Conservation (phyloP, 768 basidiomycete species). For the Cyathus striatus region DNA sequence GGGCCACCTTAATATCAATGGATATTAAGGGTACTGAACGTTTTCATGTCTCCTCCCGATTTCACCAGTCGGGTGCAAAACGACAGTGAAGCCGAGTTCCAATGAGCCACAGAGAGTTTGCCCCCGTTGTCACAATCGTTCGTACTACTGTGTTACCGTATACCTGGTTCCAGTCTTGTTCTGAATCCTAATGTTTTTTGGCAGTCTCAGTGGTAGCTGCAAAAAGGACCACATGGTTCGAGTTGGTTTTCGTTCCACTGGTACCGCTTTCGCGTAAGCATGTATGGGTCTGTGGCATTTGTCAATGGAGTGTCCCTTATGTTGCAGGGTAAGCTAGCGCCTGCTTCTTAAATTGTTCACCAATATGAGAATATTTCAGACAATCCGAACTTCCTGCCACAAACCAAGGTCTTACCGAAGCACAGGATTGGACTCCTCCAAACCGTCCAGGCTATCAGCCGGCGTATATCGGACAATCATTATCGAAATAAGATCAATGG, state of each 20-base stretch:
- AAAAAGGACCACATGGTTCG: conserved; percentile 69
- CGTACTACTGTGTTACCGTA: conserved; percentile 12
- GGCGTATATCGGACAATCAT: conserved; percentile 22
- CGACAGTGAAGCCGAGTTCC: conserved; percentile 51
- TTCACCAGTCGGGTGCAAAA: conserved; percentile 75
- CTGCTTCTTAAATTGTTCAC: conserved; percentile 1
- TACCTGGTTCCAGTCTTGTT: too few relatives aligned
- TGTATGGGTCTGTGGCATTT: conserved; percentile 70
- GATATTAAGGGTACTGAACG: too few relatives aligned
- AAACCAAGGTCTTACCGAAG: conserved; percentile 11
- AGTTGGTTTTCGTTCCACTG: conserved; percentile 70
- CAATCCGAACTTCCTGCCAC: conserved; percentile 27
- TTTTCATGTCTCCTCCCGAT: too few relatives aligned
- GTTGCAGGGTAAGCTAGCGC: conserved; percentile 39
- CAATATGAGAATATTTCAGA: too few relatives aligned
- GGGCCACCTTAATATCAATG: too few relatives aligned
- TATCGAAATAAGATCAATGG: conserved; percentile 9
- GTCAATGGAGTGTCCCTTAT: conserved; percentile 55
- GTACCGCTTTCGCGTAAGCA: conserved; percentile 58
- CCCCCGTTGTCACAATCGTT: conserved; percentile 71
- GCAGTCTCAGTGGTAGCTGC: conserved; percentile 57
- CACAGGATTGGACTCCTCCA: conserved; percentile 21
- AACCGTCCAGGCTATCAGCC: conserved; percentile 37
- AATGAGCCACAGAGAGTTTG: conserved; percentile 52
- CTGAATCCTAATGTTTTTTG: too few relatives aligned